A percentile compares a stretch with the other conserved stretches of the same genome.
phyloP scores from a whole-genome alignment of 441 rosid genomes.

The Oxalis stricta region DNA sequence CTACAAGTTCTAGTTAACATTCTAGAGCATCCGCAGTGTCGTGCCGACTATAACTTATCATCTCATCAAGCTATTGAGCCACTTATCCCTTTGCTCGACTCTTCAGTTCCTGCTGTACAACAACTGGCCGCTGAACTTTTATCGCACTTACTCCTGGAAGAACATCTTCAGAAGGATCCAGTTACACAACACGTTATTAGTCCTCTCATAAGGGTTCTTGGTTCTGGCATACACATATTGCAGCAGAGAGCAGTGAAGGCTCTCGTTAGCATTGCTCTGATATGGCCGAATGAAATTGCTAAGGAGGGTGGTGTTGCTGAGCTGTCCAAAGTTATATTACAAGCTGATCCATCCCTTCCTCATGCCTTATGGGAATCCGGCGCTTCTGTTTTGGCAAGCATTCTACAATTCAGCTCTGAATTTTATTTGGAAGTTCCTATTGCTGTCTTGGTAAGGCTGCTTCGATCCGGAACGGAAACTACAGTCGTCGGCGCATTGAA shows the following conservation, averaged over 20 bases:
- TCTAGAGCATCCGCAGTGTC: conserved; percentile 96
- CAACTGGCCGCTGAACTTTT: conserved; percentile 99
- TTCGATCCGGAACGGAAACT: conserved; percentile 74
- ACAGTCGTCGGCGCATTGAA: conserved; percentile 85
- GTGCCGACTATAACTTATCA: conserved; percentile 67
- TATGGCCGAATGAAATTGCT: conserved; percentile 95
- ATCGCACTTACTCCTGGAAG: conserved; percentile 79
- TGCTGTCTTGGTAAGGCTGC: conserved; percentile 90
- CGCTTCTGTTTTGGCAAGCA: conserved; percentile 74
- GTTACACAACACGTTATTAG: conserved; percentile 72
- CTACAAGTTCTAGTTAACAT: conserved; percentile 94
- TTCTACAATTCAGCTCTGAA: conserved; percentile 96
- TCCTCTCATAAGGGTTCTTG: conserved; percentile 80
- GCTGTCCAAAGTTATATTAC: conserved; percentile 87
- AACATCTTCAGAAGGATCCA: conserved; percentile 87
- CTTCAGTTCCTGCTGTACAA: conserved; percentile 89
- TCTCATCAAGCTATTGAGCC: conserved; percentile 92
- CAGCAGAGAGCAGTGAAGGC: conserved; percentile 99
- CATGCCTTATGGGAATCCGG: conserved; percentile 96
- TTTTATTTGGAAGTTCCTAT: conserved; percentile 94
- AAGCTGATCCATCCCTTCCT: conserved; percentile 89
- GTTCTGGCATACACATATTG: conserved; percentile 78
- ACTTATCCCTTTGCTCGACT: conserved; percentile 86
- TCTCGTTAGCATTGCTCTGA: conserved; percentile 78
- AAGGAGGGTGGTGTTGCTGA: conserved; percentile 95